Percentiles rank a stretch among this genome's conserved stretches.
Evolutionary conservation across 805 yeast species (phyloP).

Genomic region (Cyberlindnera petersonii): DNA sequence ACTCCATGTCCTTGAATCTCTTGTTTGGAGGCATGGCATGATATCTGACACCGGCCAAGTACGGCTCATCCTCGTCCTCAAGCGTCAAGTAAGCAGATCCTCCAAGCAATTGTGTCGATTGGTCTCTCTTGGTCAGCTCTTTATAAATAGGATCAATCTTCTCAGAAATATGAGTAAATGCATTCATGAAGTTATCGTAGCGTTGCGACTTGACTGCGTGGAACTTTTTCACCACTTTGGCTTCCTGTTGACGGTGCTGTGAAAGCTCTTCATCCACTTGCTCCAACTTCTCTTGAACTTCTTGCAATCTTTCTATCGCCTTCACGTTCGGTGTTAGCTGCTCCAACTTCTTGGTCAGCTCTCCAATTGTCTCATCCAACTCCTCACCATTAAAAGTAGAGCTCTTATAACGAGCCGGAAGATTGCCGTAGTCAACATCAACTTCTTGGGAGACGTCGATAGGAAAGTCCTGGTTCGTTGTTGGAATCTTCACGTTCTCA

Average conservation of each 20-base stretch:
- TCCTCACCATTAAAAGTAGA: slow-evolving; percentile 25
- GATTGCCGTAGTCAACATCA: slow-evolving; percentile 54
- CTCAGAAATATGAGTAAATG: slow-evolving; percentile 71
- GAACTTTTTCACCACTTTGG: slow-evolving; percentile 50
- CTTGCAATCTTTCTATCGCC: slow-evolving; percentile 71
- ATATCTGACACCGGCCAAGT: slow-evolving; percentile 73
- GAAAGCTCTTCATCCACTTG: slow-evolving; percentile 64
- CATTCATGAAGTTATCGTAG: slow-evolving; percentile 58
- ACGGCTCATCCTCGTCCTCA: slow-evolving; percentile 90
- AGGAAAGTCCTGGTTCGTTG: slow-evolving; percentile 37
- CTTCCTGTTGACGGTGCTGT: slow-evolving; percentile 57
- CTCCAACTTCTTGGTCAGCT: slow-evolving; percentile 31
- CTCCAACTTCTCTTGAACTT: slow-evolving; percentile 56
- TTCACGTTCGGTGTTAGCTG: slow-evolving; percentile 72
- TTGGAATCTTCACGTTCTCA: slow-evolving; percentile 53
- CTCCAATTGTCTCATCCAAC: slow-evolving; percentile 38
- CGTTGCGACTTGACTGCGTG: slow-evolving; percentile 57
- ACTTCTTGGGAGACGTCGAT: slow-evolving; percentile 48
- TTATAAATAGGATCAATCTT: slow-evolving; percentile 76
- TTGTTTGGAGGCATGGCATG: slow-evolving; percentile 97
- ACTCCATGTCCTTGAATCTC: slow-evolving; percentile 87
- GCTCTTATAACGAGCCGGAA: slow-evolving; percentile 38
- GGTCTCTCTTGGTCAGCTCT: slow-evolving; percentile 61
- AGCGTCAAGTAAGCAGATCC: slow-evolving; percentile 89
- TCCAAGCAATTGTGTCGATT: slow-evolving; percentile 65